Percentiles rank a stretch among this genome's conserved stretches.
These are phyloP conservation scores for Aspergillus sp. DNA, from an alignment of 2,329 filamentous ascomycete species.

Conservation along the genomic window DNA sequence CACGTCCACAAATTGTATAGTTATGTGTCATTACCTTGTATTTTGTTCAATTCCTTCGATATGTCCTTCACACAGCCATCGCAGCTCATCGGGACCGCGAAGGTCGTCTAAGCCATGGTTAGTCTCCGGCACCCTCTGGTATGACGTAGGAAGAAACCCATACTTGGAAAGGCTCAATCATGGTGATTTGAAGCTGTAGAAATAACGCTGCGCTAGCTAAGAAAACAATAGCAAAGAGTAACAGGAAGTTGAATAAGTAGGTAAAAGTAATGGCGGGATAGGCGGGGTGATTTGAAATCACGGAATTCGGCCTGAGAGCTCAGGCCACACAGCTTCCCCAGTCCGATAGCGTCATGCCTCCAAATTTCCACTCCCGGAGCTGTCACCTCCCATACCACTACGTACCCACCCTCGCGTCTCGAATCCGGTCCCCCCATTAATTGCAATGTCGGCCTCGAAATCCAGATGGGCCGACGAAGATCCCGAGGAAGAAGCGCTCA, in stretches of 20 bases:
- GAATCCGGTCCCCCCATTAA: constrained; percentile 17
- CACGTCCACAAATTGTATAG: constrained; percentile 1
- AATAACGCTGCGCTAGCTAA: not conserved
- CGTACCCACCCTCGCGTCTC: not conserved
- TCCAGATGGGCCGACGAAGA: constrained; percentile 89
- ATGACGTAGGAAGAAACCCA: constrained; percentile 4
- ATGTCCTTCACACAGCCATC: constrained; percentile 85
- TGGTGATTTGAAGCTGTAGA: constrained; percentile 21
- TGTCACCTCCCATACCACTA: not conserved
- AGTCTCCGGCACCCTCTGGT: not conserved
- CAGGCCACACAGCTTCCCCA: constrained; percentile 18
- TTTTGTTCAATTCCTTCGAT: constrained; percentile 71
- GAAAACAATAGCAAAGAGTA: not conserved
- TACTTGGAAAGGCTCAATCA: constrained; percentile 51
- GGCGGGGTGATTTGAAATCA: constrained; percentile 25
- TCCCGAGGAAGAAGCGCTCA: constrained; percentile 71
- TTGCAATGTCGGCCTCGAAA: constrained; percentile 57
- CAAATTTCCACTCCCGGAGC: constrained; percentile 9
- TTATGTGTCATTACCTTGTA: constrained; percentile 55
- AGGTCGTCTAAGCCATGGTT: constrained; percentile 67
- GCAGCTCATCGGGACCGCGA: constrained; percentile 92
- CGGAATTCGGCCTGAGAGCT: not conserved
- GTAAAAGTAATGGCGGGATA: constrained; percentile 20
- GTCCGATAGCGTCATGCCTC: constrained; percentile 26
- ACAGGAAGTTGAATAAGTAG: not conserved